These are phyloP conservation scores for Botrytis pseudocinerea DNA, from an alignment of 2,329 filamentous ascomycete genomes.

Conservation along the genomic window DNA sequence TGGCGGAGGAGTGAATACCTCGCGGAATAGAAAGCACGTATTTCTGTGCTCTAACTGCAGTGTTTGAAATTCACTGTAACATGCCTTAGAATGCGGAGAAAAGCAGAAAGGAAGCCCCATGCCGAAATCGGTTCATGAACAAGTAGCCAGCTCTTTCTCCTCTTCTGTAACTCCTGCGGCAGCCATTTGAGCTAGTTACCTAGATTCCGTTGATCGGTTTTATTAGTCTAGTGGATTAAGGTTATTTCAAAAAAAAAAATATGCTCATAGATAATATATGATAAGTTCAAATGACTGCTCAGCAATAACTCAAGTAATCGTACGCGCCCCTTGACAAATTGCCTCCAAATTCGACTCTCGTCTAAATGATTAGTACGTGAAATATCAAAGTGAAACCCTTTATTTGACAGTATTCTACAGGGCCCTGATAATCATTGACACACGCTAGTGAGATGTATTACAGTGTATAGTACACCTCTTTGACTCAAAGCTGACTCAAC, in stretches of 20 bases:
- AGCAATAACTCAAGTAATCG: background rate
- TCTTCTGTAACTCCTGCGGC: too few relatives aligned
- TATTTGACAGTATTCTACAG: too few relatives aligned
- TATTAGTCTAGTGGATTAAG: background rate
- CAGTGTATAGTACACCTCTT: background rate
- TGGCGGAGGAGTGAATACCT: background rate
- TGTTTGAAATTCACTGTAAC: background rate
- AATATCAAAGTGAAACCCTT: too few relatives aligned
- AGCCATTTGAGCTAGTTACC: too few relatives aligned
- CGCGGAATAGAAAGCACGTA: background rate
- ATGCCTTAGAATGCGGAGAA: background rate
- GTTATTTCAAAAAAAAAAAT: too few relatives aligned
- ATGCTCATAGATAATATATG: background rate
- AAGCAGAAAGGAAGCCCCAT: background rate
- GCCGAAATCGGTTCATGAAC: background rate
- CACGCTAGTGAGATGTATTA: background rate
- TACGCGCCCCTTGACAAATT: background rate
- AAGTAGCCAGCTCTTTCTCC: too few relatives aligned
- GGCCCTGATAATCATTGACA: background rate
- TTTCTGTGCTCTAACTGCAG: background rate
- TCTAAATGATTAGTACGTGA: background rate
- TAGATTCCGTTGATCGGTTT: background rate
- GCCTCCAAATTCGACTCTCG: background rate
- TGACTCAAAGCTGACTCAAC: slow-evolving; percentile 29
- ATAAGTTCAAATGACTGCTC: background rate